phyloP scores from a whole-genome alignment of 768 basidiomycete species.

The Leucogyrophana mollusca region DNA sequence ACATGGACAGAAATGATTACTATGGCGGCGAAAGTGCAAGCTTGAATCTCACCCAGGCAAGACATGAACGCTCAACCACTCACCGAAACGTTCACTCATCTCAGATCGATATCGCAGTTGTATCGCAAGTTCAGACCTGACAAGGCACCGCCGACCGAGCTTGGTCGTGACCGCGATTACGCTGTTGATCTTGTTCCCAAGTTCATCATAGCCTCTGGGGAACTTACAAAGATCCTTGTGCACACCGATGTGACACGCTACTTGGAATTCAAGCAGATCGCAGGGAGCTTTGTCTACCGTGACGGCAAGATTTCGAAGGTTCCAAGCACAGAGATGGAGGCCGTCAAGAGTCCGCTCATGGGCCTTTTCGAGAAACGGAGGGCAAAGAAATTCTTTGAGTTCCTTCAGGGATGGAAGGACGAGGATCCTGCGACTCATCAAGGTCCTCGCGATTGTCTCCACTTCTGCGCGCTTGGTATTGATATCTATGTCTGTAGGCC shows the following conservation, averaged over 20 bases:
- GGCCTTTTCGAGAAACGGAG: constrained; percentile 98
- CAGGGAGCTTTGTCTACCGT: constrained; percentile 95
- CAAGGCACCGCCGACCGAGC: constrained; percentile 72
- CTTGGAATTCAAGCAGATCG: constrained; percentile 99
- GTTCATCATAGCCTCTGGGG: constrained; percentile 98
- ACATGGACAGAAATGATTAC: constrained; percentile 99
- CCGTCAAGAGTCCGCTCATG: constrained; percentile 93
- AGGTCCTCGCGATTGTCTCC: constrained; percentile 47
- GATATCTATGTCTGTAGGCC: constrained; percentile 43
- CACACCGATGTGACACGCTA: constrained; percentile 99
- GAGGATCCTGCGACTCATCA: constrained; percentile 96
- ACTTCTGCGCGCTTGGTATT: background rate
- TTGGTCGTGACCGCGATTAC: constrained; percentile 97
- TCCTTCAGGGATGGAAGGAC: constrained; percentile 93
- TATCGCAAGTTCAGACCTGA: constrained; percentile 92
- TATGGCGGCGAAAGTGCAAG: constrained; percentile 98
- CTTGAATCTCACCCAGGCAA: constrained; percentile 94
- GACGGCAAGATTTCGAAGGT: constrained; percentile 98
- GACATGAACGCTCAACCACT: constrained; percentile 16
- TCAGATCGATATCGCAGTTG: constrained; percentile 53
- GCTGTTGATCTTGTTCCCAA: constrained; percentile 98
- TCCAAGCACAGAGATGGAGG: constrained; percentile 96
- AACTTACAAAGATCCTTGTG: constrained; percentile 96
- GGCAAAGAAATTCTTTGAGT: constrained; percentile 98
- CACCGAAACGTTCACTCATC: constrained; percentile 13